phyloP scores from a whole-genome alignment of 2,329 filamentous ascomycete species.

The Calonectria naviculata region DNA sequence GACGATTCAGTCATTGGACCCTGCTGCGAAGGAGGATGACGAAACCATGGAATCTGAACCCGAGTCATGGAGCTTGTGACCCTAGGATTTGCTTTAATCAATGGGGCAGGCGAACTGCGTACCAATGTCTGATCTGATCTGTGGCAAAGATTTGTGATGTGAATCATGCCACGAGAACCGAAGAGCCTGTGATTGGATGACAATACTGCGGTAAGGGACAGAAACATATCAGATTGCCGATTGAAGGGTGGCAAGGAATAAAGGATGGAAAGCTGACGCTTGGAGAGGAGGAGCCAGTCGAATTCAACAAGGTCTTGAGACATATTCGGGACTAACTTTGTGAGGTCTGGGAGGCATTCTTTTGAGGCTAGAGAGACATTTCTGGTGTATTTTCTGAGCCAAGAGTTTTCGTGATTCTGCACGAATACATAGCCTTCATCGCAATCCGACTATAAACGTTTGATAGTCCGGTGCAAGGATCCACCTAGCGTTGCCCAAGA shows the following conservation, averaged over 20 bases:
- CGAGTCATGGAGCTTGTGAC: conserved; percentile 22
- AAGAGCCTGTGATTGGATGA: conserved; percentile 15
- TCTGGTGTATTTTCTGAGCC: background rate
- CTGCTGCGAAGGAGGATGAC: too few species aligned
- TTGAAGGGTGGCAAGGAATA: conserved; percentile 34
- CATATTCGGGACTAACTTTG: conserved; percentile 22
- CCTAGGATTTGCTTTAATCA: conserved; percentile 15
- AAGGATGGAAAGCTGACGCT: conserved; percentile 29
- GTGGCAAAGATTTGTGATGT: conserved; percentile 21
- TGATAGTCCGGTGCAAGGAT: too few species aligned
- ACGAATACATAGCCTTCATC: background rate
- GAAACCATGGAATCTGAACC: too few species aligned
- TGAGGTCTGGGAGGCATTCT: conserved; percentile 26
- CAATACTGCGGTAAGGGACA: conserved; percentile 29
- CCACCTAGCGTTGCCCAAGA: too few species aligned
- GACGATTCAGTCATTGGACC: too few species aligned
- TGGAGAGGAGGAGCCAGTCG: conserved; percentile 28
- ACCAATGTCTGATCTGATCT: conserved; percentile 29
- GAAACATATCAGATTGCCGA: conserved; percentile 26
- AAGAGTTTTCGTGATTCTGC: background rate
- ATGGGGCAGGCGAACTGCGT: conserved; percentile 25
- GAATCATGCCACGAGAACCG: conserved; percentile 26
- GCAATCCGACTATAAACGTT: too few species aligned
- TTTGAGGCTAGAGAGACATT: background rate
- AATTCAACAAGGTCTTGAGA: conserved; percentile 25